Conservation (phyloP, 768 basidiomycete genomes). For the Cystofilobasidium ferigula region DNA sequence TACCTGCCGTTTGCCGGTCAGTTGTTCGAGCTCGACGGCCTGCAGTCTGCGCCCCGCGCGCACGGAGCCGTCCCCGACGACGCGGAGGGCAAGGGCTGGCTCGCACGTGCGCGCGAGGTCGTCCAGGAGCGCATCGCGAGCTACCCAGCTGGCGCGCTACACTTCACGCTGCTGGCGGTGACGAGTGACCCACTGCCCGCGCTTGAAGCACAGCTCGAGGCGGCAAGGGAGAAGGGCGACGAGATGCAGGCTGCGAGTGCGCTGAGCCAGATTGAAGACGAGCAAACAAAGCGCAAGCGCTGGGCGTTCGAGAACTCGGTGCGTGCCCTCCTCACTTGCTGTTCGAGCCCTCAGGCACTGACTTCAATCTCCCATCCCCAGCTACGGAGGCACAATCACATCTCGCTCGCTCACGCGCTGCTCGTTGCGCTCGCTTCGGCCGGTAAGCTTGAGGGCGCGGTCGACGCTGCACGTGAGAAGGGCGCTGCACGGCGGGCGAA, state of each 20-base stretch:
- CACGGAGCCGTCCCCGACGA: conserved; percentile 50
- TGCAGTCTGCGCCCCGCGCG: conserved; percentile 64
- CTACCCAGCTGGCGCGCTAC: conserved; percentile 81
- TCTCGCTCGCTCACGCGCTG: conserved; percentile 8
- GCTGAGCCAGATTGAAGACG: conserved; percentile 40
- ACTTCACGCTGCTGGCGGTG: conserved; percentile 83
- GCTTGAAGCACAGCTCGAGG: conserved; percentile 38
- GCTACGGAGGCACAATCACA: conserved; percentile 15
- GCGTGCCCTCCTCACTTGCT: neutral
- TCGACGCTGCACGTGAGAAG: conserved; percentile 14
- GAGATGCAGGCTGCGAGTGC: conserved; percentile 41
- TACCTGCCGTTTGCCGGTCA: conserved; percentile 75
- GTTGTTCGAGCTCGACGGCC: conserved; percentile 86
- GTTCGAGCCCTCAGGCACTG: neutral
- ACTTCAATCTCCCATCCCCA: neutral
- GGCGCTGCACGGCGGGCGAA: conserved; percentile 6
- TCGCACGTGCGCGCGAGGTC: conserved; percentile 59
- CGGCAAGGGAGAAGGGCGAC: conserved; percentile 37
- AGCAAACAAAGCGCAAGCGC: conserved; percentile 31
- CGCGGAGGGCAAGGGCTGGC: conserved; percentile 54
- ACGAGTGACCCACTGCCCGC: conserved; percentile 66
- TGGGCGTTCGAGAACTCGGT: conserved; percentile 26
- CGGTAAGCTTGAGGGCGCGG: neutral
- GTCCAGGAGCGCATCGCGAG: conserved; percentile 66
- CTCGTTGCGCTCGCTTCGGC: conserved; percentile 12